These are phyloP conservation scores for Cladosporium sp. DNA, from an alignment of 2,329 filamentous ascomycete genomes.

Conservation along the genomic window DNA sequence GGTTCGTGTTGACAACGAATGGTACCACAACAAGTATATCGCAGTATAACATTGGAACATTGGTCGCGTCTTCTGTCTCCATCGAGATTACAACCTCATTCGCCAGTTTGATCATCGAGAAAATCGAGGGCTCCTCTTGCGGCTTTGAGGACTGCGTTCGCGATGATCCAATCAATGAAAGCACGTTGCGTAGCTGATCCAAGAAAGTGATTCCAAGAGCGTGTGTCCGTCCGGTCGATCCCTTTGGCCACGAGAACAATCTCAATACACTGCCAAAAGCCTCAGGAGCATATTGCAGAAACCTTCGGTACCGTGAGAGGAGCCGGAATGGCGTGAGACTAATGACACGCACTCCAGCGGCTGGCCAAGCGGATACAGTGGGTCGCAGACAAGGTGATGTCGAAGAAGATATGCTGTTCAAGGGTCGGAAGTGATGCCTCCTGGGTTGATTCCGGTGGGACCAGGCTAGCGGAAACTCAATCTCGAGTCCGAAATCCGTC, in stretches of 20 bases:
- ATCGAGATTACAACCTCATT: background rate
- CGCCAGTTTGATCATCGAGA: background rate
- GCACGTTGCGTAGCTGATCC: background rate
- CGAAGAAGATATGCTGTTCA: background rate
- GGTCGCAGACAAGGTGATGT: conserved; percentile 1
- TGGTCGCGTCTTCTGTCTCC: background rate
- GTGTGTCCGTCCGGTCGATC: background rate
- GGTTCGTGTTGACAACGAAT: background rate
- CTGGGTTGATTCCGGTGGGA: conserved; percentile 2
- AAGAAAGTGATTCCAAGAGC: background rate
- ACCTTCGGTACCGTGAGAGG: conserved; percentile 4
- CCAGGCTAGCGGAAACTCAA: conserved; percentile 1
- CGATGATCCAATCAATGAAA: background rate
- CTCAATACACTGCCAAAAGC: background rate
- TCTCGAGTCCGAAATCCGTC: conserved; percentile 2
- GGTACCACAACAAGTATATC: background rate
- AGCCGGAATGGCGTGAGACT: conserved; percentile 5
- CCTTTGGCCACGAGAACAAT: background rate
- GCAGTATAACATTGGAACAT: background rate
- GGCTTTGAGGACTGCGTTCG: background rate
- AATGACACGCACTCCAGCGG: conserved; percentile 14
- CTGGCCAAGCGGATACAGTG: background rate
- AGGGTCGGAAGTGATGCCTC: background rate
- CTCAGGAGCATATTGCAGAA: background rate
- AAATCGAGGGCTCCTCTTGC: background rate